Evolutionary conservation across 1,284 basidiomycete genomes (phyloP), one percentile per base, ranked within the genome.

Genomic region (Cystobasidiaceae sp.): DNA sequence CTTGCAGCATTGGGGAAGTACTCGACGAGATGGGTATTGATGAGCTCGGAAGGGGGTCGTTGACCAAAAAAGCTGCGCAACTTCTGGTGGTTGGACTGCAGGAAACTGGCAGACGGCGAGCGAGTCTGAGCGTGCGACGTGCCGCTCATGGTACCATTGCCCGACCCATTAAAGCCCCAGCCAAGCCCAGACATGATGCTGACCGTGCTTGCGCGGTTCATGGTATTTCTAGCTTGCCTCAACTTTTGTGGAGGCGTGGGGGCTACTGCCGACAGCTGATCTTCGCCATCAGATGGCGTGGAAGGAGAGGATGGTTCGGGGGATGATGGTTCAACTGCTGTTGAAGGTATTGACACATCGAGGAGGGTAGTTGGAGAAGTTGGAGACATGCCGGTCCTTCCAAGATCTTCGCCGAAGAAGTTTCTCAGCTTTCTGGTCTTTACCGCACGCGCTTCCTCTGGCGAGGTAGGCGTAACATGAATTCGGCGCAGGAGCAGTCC

Each of bases 61-160:
- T 97, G 94, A 9, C 94, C 96, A 73, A 97, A 94, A 81, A 98
- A 99, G 81, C 93, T 94, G 77, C 92, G 90, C 68, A 97, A 80
- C 76, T 82, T 83, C 69, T 74, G 66, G 11, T 28, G 32, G 17
- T 58, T 30, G n/a, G 41, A 46, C 37, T 46, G 56, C 37, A 41
- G 37, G 17, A 55, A 76, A 8, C 73, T 75, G 13, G 74, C 73
- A 1, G 77, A 76, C 0, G 77, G 75, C 11, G 77, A 75, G n/a
- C 75, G 75, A n/a, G 50, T 55, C 50, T 58, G 54, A 5, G 43
- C 51, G 7, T 61, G 37, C 17, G 65, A 64, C 43, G 48, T 43
- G 46, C 48, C 44, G 30, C 56, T 34, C n/a, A n/a, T n/a, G 25
- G 21, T 15, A 19, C 37, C 43, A 19, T 21, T 45, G 17, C 28